Evolutionary conservation across 1,284 basidiomycete genomes (phyloP), one percentile per base, ranked within the genome.

Genomic region (Tilletia horrida): DNA sequence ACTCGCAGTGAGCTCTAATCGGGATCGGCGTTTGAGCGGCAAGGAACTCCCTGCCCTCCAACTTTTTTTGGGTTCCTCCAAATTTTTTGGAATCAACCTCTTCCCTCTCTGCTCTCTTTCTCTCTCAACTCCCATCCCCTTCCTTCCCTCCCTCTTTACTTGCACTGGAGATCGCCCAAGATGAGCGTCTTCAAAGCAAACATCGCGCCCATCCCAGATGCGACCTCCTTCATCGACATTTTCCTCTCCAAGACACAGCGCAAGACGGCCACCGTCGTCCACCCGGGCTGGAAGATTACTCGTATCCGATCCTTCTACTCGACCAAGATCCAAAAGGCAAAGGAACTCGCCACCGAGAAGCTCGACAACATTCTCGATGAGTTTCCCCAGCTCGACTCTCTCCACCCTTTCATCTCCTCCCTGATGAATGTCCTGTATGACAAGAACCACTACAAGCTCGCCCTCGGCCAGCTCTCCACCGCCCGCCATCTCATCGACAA

Each of bases 321-420:
- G 95, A 89, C 94, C 83, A 98, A 97, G 84, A 94, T 98, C 84
- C 98, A 97, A 85, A 98, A 97, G 84, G 96, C 94, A 1, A 94
- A 97, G 83, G 93, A 97, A 82, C 88, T 91, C 16, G 97, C 98
- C 76, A 93, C 95, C 75, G 95, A 98, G 84, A 97, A 97, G 83
- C 87, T 99, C 43, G 89, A 90, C 68, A 90, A 89, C 43, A 99
- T 99, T 80, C 85, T 99, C 75, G 87, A 88, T 59, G 95, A 98
- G 82, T 99, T 99, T 84, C 95, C 95, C 21, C 89, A 97, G 83
- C 89, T 98, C 67, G 94, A 98, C 71, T 78, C 80, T 67, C 65
- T 81, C 55, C 80, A 81, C 61, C 80, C 80, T 25, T 81, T 81
- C 62, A 76, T 73, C 62, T 79, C 80, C 8, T 81, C 80, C 25